Evolutionary conservation across 225 moss, liverwort and hornwort genomes (phyloP).

Genomic region (Climacium dendroides): DNA sequence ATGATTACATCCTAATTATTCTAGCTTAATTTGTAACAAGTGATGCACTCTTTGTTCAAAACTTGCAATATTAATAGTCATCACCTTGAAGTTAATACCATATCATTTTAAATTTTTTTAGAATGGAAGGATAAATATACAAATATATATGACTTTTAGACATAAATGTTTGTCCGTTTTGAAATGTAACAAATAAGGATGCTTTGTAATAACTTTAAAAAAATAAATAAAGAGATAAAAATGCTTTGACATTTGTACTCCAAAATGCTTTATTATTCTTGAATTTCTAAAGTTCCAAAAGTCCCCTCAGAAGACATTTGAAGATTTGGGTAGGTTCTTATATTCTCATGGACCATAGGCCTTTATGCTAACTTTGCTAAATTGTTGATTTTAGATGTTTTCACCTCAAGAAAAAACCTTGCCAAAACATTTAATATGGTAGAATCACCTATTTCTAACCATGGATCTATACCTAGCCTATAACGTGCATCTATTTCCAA

Average conservation of each 20-base stretch:
- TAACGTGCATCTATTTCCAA: too few relatives aligned
- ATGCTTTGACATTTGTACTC: background rate
- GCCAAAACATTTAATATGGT: too few relatives aligned
- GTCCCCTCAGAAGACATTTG: accelerated
- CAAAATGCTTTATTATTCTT: too few relatives aligned
- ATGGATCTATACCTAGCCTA: too few relatives aligned
- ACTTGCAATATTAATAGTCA: accelerated
- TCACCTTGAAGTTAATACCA: background rate
- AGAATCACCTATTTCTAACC: too few relatives aligned
- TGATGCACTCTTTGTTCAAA: background rate
- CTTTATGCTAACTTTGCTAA: too few relatives aligned
- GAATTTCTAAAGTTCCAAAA: accelerated
- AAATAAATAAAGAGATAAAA: background rate
- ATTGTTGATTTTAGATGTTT: too few relatives aligned
- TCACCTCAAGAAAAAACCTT: too few relatives aligned
- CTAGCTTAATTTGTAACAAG: background rate
- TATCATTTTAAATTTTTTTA: too few relatives aligned
- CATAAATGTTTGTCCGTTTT: background rate
- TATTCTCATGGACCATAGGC: too few relatives aligned
- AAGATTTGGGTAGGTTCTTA: too few relatives aligned
- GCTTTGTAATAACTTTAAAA: accelerated
- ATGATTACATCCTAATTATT: background rate
- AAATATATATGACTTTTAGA: too few relatives aligned
- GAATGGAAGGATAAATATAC: background rate
- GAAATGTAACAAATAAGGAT: background rate